These are phyloP conservation scores for Gnomoniopsis smithogilvyi DNA, from an alignment of 2,329 filamentous ascomycete genomes.

Conservation along the genomic window DNA sequence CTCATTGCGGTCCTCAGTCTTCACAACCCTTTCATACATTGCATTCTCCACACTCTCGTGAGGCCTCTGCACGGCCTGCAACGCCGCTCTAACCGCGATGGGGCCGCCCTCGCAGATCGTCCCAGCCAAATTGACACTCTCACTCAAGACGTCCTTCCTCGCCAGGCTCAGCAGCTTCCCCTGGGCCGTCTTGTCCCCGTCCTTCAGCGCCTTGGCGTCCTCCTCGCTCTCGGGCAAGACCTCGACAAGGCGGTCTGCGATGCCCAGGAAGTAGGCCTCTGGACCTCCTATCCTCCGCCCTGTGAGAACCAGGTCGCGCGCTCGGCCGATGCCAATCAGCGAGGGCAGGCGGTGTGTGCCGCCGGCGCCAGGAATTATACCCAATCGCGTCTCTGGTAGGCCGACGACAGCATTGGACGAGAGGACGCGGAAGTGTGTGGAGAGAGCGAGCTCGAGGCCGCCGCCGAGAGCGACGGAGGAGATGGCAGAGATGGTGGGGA, in stretches of 20 bases:
- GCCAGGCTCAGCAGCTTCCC: constrained; percentile 50
- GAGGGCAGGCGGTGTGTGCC: constrained; percentile 84
- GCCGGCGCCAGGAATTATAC: constrained; percentile 91
- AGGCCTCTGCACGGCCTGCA: constrained; percentile 73
- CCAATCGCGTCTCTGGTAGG: constrained; percentile 87
- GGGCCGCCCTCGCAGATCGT: constrained; percentile 84
- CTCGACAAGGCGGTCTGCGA: constrained; percentile 88
- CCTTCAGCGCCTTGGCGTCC: constrained; percentile 29
- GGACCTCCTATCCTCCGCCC: constrained; percentile 78
- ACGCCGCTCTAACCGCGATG: constrained; percentile 72
- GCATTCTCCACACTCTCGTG: constrained; percentile 77
- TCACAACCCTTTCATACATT: constrained; percentile 80
- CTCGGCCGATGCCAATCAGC: constrained; percentile 74
- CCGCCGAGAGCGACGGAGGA: constrained; percentile 85
- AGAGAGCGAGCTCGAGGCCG: constrained; percentile 87
- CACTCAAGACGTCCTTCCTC: constrained; percentile 65
- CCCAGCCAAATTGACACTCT: constrained; percentile 73
- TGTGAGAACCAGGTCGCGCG: constrained; percentile 87
- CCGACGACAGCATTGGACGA: constrained; percentile 74
- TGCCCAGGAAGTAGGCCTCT: constrained; percentile 87
- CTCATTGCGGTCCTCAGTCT: constrained; percentile 83
- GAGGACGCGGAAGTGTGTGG: constrained; percentile 86
- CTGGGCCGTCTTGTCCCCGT: constrained; percentile 42
- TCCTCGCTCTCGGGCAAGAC: constrained; percentile 58
- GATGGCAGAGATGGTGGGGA: constrained; percentile 88